Conservation (phyloP, 257 asterid species). For the Solanum chmielewskii region DNA sequence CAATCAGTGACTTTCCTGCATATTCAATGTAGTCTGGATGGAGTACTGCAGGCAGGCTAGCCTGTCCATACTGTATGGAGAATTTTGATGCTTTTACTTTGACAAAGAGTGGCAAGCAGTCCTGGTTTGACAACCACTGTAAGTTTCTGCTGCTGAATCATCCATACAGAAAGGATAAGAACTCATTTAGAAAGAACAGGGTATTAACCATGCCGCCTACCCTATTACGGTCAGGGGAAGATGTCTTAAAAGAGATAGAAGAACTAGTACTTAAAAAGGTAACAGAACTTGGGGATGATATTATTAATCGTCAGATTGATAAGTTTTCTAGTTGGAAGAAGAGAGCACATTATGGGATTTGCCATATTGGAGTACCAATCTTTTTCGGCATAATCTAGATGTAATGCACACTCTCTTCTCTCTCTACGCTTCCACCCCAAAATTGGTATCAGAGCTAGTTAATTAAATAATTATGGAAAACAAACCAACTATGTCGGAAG, state of each 20-base stretch:
- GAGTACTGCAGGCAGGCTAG: neutral
- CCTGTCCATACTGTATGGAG: neutral
- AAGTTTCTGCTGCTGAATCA: neutral
- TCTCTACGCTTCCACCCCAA: too few relatives aligned
- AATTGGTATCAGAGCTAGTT: too few relatives aligned
- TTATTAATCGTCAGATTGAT: neutral
- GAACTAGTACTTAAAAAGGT: neutral
- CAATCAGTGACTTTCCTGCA: neutral
- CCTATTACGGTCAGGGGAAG: neutral
- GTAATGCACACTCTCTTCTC: too few relatives aligned
- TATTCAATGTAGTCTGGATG: neutral
- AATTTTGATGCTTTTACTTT: neutral
- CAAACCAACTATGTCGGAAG: too few relatives aligned
- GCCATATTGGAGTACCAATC: neutral
- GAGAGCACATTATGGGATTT: neutral
- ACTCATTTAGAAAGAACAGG: neutral
- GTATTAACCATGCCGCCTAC: neutral
- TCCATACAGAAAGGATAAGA: neutral
- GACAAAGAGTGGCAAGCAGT: neutral
- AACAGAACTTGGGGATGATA: neutral
- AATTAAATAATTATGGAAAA: too few relatives aligned
- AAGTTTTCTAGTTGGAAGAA: neutral
- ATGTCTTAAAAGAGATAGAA: neutral
- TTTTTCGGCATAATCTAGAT: neutral
- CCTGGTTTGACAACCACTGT: neutral